A percentile compares a stretch with the other conserved stretches of the same genome.
phyloP scores from a whole-genome alignment of 148 eudicot genomes.

The Dianthus caryophyllus region DNA sequence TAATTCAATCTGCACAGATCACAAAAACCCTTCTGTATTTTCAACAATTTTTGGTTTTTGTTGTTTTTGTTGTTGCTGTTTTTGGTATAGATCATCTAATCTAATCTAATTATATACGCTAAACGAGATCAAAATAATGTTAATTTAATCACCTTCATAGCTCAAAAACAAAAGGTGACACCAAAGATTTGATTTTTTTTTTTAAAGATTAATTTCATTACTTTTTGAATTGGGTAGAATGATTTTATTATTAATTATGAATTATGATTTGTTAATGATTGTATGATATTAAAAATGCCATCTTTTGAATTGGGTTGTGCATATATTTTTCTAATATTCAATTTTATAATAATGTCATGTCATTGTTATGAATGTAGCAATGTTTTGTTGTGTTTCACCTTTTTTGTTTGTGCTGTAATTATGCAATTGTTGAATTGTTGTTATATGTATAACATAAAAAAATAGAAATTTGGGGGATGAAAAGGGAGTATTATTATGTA shows the following conservation, averaged over 20 bases:
- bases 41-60: not conserved
- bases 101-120: not conserved
- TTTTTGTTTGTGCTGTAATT: not conserved
- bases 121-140: not conserved
- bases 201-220: not conserved
- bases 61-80: not conserved
- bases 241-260: not conserved
- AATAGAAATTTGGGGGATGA: not conserved
- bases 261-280: not conserved
- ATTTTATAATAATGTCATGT: not conserved
- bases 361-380: no score
- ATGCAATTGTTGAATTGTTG: not conserved
- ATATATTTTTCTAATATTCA: not conserved
- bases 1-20: not conserved
- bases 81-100: slow-evolving; percentile 2
- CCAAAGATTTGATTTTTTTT: not conserved
- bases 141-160: slow-evolving; percentile 13
- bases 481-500: not conserved
- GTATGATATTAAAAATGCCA: not conserved
- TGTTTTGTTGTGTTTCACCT: not conserved
- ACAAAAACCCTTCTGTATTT: slow-evolving; percentile 4
- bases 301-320: slow-evolving; percentile 1
- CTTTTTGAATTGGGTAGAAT: not conserved
- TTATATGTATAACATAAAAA: not conserved
- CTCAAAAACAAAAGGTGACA: slow-evolving; percentile 11